Conservation (phyloP, 495 filamentous ascomycete genomes). For the Podospora australis region DNA sequence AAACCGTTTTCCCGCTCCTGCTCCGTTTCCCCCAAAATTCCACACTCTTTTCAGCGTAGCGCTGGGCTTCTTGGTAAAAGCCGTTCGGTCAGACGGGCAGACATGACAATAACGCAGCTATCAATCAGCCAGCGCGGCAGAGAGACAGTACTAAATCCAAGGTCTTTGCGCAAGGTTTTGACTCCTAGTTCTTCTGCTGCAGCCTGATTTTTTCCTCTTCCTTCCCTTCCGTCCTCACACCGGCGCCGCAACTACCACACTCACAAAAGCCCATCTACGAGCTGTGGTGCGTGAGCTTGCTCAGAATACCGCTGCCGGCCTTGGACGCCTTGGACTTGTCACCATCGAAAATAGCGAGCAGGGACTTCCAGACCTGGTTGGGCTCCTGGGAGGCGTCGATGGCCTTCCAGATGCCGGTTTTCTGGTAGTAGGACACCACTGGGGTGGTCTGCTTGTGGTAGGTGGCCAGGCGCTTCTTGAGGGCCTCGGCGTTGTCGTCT, state of each 20-base stretch:
- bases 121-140: conserved; percentile 5
- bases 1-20: neutral
- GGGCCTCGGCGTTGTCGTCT: conserved; percentile 95
- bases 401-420: conserved; percentile 91
- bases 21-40: neutral
- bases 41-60: too few species aligned
- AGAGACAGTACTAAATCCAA: conserved; percentile 20
- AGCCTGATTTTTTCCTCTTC: neutral
- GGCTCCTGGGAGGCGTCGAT: conserved; percentile 97
- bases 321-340: conserved; percentile 47
- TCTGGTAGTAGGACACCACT: conserved; percentile 92
- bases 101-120: neutral
- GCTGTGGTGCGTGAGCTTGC: conserved; percentile 41
- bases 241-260: neutral
- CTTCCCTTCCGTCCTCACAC: neutral
- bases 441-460: conserved; percentile 93
- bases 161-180: neutral
- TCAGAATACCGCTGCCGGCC: conserved; percentile 38
- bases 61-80: neutral
- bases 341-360: conserved; percentile 70
- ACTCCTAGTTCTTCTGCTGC: neutral
- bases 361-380: conserved; percentile 87
- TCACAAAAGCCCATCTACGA: conserved; percentile 20
- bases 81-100: neutral
- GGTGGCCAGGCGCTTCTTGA: conserved; percentile 88